Evolutionary conservation across 1,284 basidiomycete species (phyloP).

Genomic region (Wallemia ichthyophaga): DNA sequence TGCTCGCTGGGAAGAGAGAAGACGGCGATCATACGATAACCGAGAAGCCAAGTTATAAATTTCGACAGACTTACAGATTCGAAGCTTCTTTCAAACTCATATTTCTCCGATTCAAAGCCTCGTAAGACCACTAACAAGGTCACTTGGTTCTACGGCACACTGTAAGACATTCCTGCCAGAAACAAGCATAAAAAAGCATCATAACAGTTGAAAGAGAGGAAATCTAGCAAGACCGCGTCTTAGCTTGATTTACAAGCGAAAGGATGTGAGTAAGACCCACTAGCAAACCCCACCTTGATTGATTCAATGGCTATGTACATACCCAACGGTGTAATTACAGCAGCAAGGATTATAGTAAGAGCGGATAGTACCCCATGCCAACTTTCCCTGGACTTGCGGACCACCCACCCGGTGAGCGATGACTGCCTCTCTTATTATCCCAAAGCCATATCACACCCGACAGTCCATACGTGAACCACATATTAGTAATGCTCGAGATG

Average conservation of each 20-base stretch:
- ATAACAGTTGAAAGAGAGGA: too few relatives aligned
- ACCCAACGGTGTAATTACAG: slow-evolving; percentile 13
- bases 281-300: slow-evolving; percentile 8
- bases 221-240: too few relatives aligned
- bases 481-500: slow-evolving; percentile 13
- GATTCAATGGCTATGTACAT: slow-evolving; percentile 12
- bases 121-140: too few relatives aligned
- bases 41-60: too few relatives aligned
- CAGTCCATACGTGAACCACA: slow-evolving; percentile 14
- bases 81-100: too few relatives aligned
- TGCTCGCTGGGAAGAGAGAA: too few relatives aligned
- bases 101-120: too few relatives aligned
- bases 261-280: slow-evolving; percentile 1
- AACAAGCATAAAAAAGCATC: too few relatives aligned
- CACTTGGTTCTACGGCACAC: too few relatives aligned
- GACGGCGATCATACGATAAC: too few relatives aligned
- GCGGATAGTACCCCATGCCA: slow-evolving; percentile 7
- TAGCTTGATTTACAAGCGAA: slow-evolving; percentile 6
- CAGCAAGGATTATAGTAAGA: slow-evolving; percentile 1
- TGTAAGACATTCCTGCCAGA: too few relatives aligned
- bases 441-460: slow-evolving; percentile 13
- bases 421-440: slow-evolving; percentile 4
- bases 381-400: slow-evolving; percentile 1
- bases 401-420: slow-evolving; percentile 6
- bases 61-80: too few relatives aligned